Evolutionary conservation across 2,329 filamentous ascomycete genomes (phyloP), one percentile per base, ranked within the genome.

Genomic region (Akanthomyces uredinophilus): DNA sequence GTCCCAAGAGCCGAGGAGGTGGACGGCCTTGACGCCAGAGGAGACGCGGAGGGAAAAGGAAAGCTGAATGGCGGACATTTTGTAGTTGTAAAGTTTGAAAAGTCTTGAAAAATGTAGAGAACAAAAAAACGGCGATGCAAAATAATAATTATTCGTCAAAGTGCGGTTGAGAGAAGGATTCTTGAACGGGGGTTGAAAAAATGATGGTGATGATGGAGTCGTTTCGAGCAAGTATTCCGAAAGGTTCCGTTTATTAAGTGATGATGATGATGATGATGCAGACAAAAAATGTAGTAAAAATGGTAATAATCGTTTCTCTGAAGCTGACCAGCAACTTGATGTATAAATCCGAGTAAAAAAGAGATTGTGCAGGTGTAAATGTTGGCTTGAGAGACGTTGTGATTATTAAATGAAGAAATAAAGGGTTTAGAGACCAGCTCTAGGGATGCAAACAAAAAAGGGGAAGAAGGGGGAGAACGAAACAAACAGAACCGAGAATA

Each of bases 1-100:
- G 83, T 99, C 95, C 94, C 94, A 99, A 69, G 94, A 98, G 73
- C 94, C 94, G 79, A 98, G 89, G 69, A 99, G 85, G 76, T 98
- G 94, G 75, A 96, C 94, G 73, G 93, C 94, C 87, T 97, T 96
- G 85, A 96, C 92, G 80, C 92, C 92, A 75, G 91, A 87, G 74
- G 93, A 96, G 77, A 96, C 96, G 82, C 93, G 92, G 77, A 98
- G 91, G 77, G 90, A 89, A 82, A 98, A 98, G 75, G 92, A 94
- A 70, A 96, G 88, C 81, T 97, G 94, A 79, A 95, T 87, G 76
- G 92, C 83, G 78, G 93, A 88, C 92, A 96, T 96, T 81, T 75
- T 87, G 16, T 56, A 61, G n/a, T 49, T 55, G 18, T 22, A 56
- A 35, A 20, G 39, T 27, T 64, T 54, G 47, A 63, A 56, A 62